A percentile compares a stretch with the other conserved stretches of the same genome.
phyloP scores from a whole-genome alignment of 1,284 basidiomycete species.

The Apiotrichum domesticum region DNA sequence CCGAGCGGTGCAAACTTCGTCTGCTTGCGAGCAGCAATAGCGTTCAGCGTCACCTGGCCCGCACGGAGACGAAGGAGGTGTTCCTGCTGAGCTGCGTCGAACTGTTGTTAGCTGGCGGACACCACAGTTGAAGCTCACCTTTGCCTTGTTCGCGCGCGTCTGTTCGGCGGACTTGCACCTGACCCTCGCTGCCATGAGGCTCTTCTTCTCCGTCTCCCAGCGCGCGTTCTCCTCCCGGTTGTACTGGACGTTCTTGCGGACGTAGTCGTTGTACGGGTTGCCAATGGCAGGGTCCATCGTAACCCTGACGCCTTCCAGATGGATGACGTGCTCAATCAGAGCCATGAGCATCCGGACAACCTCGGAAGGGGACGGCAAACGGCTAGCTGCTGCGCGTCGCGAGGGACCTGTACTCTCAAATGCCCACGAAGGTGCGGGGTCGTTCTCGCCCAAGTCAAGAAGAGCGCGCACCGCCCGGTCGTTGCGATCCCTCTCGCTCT shows the following conservation, averaged over 20 bases:
- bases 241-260: conserved; percentile 3
- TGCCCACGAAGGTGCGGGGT: conserved; percentile 27
- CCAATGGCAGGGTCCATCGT: conserved; percentile 21
- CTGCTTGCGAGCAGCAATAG: conserved; percentile 14
- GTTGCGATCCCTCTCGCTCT: conserved; percentile 15
- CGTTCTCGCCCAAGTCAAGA: conserved; percentile 25
- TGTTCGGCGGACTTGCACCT: conserved; percentile 24
- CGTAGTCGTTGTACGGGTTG: conserved; percentile 18
- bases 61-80: conserved; percentile 16
- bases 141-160: conserved; percentile 24
- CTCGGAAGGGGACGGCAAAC: conserved; percentile 29
- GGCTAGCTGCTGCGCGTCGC: conserved; percentile 27
- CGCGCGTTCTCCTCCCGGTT: conserved; percentile 18
- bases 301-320: conserved; percentile 18
- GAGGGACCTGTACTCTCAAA: conserved; percentile 21
- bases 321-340: conserved; percentile 21
- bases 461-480: conserved; percentile 26
- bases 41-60: conserved; percentile 24
- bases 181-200: conserved; percentile 24
- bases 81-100: conserved; percentile 15
- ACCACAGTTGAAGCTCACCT: conserved; percentile 16
- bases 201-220: conserved; percentile 35
- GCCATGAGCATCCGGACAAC: conserved; percentile 40
- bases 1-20: conserved; percentile 32
- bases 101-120: conserved; percentile 9